Conservation (phyloP, 23 red algal genomes). For the Chondrus crispus region DNA sequence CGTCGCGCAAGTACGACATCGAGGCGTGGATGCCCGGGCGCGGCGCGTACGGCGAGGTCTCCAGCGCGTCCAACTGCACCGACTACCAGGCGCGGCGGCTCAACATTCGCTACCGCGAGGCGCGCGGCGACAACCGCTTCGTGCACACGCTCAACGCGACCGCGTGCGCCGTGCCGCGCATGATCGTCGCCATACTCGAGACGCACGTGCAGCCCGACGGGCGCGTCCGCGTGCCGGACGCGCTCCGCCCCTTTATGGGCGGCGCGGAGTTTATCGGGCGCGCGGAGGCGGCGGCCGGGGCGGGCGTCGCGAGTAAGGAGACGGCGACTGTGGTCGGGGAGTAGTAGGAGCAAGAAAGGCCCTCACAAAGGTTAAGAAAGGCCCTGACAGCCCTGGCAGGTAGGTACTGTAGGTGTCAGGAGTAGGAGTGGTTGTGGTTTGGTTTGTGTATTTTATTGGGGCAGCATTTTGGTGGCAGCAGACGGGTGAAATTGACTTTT, state of each 20-base stretch:
- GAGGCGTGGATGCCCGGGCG: slow-evolving; percentile 99
- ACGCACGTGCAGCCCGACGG: slow-evolving; percentile 84
- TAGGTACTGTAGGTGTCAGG: no score
- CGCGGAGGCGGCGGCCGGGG: no score
- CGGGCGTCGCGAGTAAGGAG: no score
- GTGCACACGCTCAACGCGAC: slow-evolving; percentile 98
- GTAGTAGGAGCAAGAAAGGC: no score
- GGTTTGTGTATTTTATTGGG: no score
- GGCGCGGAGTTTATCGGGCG: slow-evolving; percentile 74
- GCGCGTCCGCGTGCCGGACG: slow-evolving; percentile 70
- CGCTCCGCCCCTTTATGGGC: slow-evolving; percentile 85
- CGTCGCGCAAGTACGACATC: slow-evolving; percentile 97
- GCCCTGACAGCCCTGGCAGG: no score
- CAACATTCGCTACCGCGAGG: slow-evolving; percentile 85
- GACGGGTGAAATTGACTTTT: no score
- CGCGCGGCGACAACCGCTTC: slow-evolving; percentile 50
- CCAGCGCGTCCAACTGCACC: slow-evolving; percentile 93
- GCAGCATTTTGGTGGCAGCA: no score
- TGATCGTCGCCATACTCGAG: slow-evolving; percentile 96
- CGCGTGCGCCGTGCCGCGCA: slow-evolving; percentile 92
- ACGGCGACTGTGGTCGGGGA: no score
- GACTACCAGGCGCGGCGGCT: slow-evolving; percentile 97
- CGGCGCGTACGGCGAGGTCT: slow-evolving; percentile 86
- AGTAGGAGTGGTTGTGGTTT: no score
- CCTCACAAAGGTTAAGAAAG: no score